Percentiles rank a stretch among this genome's conserved stretches.
These are phyloP conservation scores for Mycena capillaripes DNA, from an alignment of 768 basidiomycete genomes.

Conservation along the genomic window DNA sequence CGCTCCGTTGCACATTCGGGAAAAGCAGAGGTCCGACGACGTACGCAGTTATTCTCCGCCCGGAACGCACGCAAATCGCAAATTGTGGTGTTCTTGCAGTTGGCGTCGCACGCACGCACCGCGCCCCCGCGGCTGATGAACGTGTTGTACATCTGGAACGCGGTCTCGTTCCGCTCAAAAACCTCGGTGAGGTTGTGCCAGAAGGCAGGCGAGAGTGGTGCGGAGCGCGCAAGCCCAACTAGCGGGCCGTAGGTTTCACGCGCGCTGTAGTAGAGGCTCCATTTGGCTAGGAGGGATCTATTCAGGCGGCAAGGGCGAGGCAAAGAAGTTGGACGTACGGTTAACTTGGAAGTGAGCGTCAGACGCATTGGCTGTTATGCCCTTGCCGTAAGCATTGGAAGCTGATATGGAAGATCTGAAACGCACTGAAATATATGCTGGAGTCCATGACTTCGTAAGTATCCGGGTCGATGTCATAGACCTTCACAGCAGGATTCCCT, in stretches of 20 bases:
- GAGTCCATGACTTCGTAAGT: slow-evolving; percentile 57
- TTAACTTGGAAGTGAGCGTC: slow-evolving; percentile 43
- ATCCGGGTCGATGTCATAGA: slow-evolving; percentile 59
- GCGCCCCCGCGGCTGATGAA: slow-evolving; percentile 44
- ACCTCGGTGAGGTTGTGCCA: slow-evolving; percentile 57
- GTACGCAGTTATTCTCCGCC: slow-evolving; percentile 45
- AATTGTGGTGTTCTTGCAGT: slow-evolving; percentile 47
- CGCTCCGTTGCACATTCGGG: neutral
- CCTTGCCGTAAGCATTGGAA: neutral
- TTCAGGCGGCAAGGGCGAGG: slow-evolving; percentile 7
- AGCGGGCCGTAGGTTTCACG: slow-evolving; percentile 51
- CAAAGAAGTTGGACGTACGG: neutral
- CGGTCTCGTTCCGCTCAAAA: slow-evolving; percentile 46
- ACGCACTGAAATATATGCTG: slow-evolving; percentile 47
- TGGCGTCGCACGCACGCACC: slow-evolving; percentile 40
- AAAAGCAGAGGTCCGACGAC: neutral
- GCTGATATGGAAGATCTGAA: neutral
- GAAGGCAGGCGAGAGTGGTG: slow-evolving; percentile 52
- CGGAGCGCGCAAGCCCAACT: slow-evolving; percentile 37
- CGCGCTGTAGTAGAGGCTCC: slow-evolving; percentile 54
- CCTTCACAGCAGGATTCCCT: slow-evolving; percentile 55
- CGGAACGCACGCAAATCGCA: slow-evolving; percentile 50
- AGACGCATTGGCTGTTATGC: slow-evolving; percentile 42
- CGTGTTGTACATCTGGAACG: slow-evolving; percentile 48
- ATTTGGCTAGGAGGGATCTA: slow-evolving; percentile 40